Evolutionary conservation across 2,329 filamentous ascomycete genomes (phyloP).

Genomic region (Colletotrichum neosansevieriae): DNA sequence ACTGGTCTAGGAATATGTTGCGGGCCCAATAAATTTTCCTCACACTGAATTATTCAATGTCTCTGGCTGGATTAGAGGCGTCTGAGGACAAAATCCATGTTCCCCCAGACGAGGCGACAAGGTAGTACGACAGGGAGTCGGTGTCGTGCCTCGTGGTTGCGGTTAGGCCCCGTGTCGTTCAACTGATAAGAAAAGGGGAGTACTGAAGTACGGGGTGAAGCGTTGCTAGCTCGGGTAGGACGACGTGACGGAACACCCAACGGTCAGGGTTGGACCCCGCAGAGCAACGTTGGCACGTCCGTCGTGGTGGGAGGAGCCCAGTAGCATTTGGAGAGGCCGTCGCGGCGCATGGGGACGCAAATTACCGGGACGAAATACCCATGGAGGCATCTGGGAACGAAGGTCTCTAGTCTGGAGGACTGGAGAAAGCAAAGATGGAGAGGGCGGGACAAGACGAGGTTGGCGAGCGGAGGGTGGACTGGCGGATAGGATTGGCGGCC

Average conservation of each 20-base stretch:
- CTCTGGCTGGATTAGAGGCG: conserved; percentile 5
- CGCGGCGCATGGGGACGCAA: conserved; percentile 17
- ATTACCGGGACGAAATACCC: conserved; percentile 12
- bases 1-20: not conserved
- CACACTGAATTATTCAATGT: not conserved
- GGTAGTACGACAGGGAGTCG: conserved; percentile 24
- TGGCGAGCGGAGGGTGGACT: not conserved
- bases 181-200: conserved; percentile 13
- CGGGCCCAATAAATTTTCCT: not conserved
- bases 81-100: conserved; percentile 2
- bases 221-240: conserved; percentile 10
- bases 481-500: not conserved
- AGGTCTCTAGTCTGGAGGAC: conserved; percentile 10
- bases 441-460: not conserved
- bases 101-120: conserved; percentile 23
- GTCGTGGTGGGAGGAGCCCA: conserved; percentile 9
- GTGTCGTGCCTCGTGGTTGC: conserved; percentile 20
- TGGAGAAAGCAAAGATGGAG: not conserved
- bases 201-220: conserved; percentile 9
- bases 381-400: conserved; percentile 25
- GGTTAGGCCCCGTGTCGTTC: conserved; percentile 15
- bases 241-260: conserved; percentile 25
- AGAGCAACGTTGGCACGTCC: conserved; percentile 35
- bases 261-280: conserved; percentile 31
- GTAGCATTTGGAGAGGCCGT: conserved; percentile 5